These are phyloP conservation scores for Curvularia spicifera DNA, from an alignment of 2,329 filamentous ascomycete genomes.

Conservation along the genomic window DNA sequence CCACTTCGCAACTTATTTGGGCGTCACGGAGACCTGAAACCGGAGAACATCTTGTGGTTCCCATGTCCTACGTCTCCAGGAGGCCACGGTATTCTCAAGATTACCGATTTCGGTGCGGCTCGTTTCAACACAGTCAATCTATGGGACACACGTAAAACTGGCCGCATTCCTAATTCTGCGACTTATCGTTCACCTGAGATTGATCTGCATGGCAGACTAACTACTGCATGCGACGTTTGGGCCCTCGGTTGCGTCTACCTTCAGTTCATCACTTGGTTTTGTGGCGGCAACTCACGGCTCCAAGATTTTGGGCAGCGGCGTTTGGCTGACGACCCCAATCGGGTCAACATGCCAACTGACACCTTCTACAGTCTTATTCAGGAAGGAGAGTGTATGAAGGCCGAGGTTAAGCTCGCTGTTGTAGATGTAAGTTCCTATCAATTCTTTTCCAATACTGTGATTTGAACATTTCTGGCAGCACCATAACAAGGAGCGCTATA, in stretches of 20 bases:
- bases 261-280: constrained; percentile 37
- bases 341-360: background rate
- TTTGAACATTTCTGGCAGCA: background rate
- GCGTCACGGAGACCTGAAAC: constrained; percentile 46
- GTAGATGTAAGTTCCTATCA: background rate
- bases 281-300: constrained; percentile 10
- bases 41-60: constrained; percentile 49
- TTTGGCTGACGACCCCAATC: background rate
- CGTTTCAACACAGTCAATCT: constrained; percentile 10
- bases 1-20: constrained; percentile 30
- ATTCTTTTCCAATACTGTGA: background rate
- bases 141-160: constrained; percentile 1
- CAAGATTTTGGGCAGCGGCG: background rate
- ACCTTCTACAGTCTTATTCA: background rate
- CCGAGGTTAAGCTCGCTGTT: constrained; percentile 2
- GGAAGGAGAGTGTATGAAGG: background rate
- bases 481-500: background rate
- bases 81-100: constrained; percentile 28
- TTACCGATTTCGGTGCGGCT: constrained; percentile 44
- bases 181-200: constrained; percentile 53
- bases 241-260: constrained; percentile 42
- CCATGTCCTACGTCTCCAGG: background rate
- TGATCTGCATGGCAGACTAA: constrained; percentile 19
- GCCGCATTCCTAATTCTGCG: constrained; percentile 13
- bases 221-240: constrained; percentile 48